A percentile compares a stretch with the other conserved stretches of the same genome.
These are phyloP conservation scores for Fragosphaeria purpurea DNA, from an alignment of 2,329 filamentous ascomycete species.

Conservation along the genomic window DNA sequence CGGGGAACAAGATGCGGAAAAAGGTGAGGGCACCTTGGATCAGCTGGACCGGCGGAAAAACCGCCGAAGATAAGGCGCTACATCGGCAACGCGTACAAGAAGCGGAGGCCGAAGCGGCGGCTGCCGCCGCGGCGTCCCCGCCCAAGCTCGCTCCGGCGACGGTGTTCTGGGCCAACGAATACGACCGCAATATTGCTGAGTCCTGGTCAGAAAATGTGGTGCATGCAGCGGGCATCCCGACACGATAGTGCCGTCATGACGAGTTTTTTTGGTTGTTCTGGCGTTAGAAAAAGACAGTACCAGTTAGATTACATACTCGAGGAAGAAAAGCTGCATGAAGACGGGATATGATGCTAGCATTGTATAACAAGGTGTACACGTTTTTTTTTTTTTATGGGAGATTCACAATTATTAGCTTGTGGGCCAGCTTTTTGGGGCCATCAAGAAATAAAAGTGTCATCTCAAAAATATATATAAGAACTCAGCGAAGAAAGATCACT, in stretches of 20 bases:
- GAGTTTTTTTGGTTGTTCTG: not conserved
- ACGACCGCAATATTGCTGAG: slow-evolving; percentile 36
- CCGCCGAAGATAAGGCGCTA: not conserved
- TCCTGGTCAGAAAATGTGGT: slow-evolving; percentile 43
- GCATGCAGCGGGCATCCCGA: slow-evolving; percentile 33
- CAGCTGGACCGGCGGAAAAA: too few species aligned
- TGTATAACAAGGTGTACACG: too few species aligned
- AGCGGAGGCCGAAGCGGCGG: slow-evolving; percentile 5
- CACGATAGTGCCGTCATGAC: slow-evolving; percentile 2
- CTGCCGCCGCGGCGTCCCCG: too few species aligned
- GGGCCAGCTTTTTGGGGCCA: too few species aligned
- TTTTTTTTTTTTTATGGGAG: too few species aligned
- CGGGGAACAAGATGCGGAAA: slow-evolving; percentile 37
- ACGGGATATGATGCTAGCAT: too few species aligned
- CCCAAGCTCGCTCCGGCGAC: slow-evolving; percentile 24
- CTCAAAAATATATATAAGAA: too few species aligned
- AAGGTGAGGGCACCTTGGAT: not conserved
- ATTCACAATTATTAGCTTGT: too few species aligned
- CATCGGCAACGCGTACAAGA: slow-evolving; percentile 4
- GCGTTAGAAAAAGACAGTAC: not conserved
- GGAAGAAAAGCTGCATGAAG: too few species aligned
- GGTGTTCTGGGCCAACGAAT: slow-evolving; percentile 41
- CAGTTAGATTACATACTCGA: not conserved
- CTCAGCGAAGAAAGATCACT: too few species aligned
- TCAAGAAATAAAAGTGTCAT: too few species aligned